Base-by-base conservation (phyloP, 495 filamentous ascomycete genomes). In the Glutinoglossum americanum region DNA sequence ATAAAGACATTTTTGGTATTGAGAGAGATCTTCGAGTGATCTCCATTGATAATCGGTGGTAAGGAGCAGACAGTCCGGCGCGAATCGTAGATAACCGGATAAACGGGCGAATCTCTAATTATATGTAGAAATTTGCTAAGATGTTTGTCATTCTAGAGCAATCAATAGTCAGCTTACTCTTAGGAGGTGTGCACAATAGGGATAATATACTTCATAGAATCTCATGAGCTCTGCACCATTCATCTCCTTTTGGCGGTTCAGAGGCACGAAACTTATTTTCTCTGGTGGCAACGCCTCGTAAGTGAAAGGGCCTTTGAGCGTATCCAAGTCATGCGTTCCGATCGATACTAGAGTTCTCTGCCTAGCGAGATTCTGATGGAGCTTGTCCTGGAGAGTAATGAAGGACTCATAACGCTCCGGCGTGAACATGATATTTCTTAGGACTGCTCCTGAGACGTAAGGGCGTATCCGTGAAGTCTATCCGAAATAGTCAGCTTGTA, bases 311-410 rank as follows among this genome's bases (percentile, higher is more conserved):
- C 89, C 92, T 69, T 93, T 72, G 53, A 99, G 75, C 3, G 85
- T 95, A 64, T 97, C 93, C 60, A 97, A 74, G 66, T 99, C 89
- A 68, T 99, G 92, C 3, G 92, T 97, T 60, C 92, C 92, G 67
- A 99, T 97, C 15, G 93, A 83, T 39, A 96, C 92, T 2, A 99
- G 72, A 4, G 92, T 94, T 59, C 92, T 76, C 68, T 95, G 84
- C 55, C 92, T 79, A 37, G 93, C 94, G 51, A 99, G 73, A 70
- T 99, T 99, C 67, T 89, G 84, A 69, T 99, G 92, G 17, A 99
- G 80, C 73, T 96, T 97, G 73, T 99, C 92, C 73, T 99, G 92
- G 37, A 99, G 76, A 39, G 81, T 77, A 67, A 99, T 99, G 86
- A 99, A 97, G 65, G 88, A 94, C 61, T 93, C 88, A 68, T 99